These are phyloP conservation scores for Dendryphion nanum DNA, from an alignment of 2,329 filamentous ascomycete species.

Conservation along the genomic window DNA sequence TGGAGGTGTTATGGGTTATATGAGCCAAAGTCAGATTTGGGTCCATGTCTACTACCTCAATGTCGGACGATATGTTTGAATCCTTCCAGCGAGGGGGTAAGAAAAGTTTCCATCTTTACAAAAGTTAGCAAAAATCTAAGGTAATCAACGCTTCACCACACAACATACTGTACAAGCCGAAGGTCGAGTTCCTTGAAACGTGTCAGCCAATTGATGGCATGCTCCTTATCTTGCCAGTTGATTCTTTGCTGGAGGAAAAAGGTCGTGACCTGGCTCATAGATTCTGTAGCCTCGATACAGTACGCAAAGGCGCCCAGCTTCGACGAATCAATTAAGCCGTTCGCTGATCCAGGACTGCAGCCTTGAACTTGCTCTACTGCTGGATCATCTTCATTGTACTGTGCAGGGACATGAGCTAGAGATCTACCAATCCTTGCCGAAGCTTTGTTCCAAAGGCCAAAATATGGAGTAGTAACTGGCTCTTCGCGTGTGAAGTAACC, in stretches of 20 bases:
- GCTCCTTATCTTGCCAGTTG: slow-evolving; percentile 35
- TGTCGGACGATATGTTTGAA: slow-evolving; percentile 30
- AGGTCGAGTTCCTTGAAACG: slow-evolving; percentile 35
- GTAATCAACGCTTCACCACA: too few species aligned
- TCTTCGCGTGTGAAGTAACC: slow-evolving; percentile 35
- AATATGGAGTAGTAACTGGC: slow-evolving; percentile 32
- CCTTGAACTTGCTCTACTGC: slow-evolving; percentile 20
- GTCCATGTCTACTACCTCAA: slow-evolving; percentile 30
- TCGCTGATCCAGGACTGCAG: slow-evolving; percentile 29
- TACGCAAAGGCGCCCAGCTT: slow-evolving; percentile 36
- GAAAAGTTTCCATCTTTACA: slow-evolving; percentile 28
- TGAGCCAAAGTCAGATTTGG: slow-evolving; percentile 35
- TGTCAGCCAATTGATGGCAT: slow-evolving; percentile 33
- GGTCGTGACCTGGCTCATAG: slow-evolving; percentile 33
- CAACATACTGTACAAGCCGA: slow-evolving; percentile 22
- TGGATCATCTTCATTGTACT: slow-evolving; percentile 35
- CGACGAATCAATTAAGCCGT: slow-evolving; percentile 32
- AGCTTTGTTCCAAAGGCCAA: slow-evolving; percentile 37
- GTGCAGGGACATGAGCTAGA: slow-evolving; percentile 30
- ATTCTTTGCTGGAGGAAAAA: slow-evolving; percentile 35
- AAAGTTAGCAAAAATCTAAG: neutral
- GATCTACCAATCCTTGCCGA: slow-evolving; percentile 32
- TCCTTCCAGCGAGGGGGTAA: slow-evolving; percentile 34
- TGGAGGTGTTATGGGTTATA: slow-evolving; percentile 35
- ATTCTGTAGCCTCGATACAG: slow-evolving; percentile 34